Conservation (phyloP, 2,329 filamentous ascomycete genomes). For the Arthrobotrys entomopaga region DNA sequence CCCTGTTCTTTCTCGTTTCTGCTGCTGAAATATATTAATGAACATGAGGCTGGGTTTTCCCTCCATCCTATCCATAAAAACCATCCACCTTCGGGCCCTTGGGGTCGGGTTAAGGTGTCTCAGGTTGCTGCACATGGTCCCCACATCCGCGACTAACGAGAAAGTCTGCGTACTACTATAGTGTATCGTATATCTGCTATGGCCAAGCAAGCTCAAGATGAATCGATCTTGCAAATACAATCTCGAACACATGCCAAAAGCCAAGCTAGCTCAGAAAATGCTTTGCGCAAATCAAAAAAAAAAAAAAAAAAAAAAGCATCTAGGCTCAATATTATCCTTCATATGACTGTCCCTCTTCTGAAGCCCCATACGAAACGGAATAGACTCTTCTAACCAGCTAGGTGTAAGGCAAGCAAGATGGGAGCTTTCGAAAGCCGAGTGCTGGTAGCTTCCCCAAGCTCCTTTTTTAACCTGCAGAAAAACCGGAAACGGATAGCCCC, state of each 20-base stretch:
- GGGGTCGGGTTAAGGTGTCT: slow-evolving; percentile 18
- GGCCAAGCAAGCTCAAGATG: no score
- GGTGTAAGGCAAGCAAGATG: no score
- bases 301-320: no score
- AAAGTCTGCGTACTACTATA: no score
- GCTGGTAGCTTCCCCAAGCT: slow-evolving; percentile 21
- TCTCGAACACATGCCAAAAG: no score
- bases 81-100: slow-evolving; percentile 24
- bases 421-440: slow-evolving; percentile 1
- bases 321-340: no score
- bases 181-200: no score
- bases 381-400: slow-evolving; percentile 19
- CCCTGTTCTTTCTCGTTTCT: neutral
- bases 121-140: slow-evolving; percentile 4
- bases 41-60: neutral
- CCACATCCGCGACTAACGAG: slow-evolving; percentile 27
- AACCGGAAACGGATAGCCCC: slow-evolving; percentile 51
- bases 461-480: slow-evolving; percentile 28
- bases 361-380: neutral
- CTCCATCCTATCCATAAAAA: neutral
- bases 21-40: slow-evolving; percentile 1
- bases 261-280: no score
- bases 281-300: no score
- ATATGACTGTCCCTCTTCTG: no score
- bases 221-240: no score